phyloP scores from a whole-genome alignment of 2,329 filamentous ascomycete genomes.

The Calcarisporium arbuscula region DNA sequence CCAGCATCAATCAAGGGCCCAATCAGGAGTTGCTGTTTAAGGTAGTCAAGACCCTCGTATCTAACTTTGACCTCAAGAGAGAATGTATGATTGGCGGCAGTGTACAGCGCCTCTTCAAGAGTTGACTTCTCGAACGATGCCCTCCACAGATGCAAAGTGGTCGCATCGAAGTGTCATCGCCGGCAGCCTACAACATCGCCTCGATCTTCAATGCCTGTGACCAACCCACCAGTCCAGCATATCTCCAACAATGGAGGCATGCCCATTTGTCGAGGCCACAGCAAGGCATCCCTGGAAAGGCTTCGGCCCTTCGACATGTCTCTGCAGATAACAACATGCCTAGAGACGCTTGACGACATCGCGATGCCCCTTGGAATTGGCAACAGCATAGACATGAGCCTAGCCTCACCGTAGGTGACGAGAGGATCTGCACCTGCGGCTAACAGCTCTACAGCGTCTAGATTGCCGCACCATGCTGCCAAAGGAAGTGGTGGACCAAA shows the following conservation, averaged over 20 bases:
- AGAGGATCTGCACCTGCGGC: constrained; percentile 8
- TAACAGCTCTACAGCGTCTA: constrained; percentile 9
- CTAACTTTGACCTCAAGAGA: not conserved
- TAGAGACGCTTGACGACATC: constrained; percentile 6
- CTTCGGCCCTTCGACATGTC: not conserved
- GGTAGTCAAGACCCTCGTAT: constrained; percentile 8
- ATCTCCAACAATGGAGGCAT: constrained; percentile 11
- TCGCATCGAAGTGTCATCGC: constrained; percentile 11
- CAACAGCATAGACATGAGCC: constrained; percentile 1
- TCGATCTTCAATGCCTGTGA: constrained; percentile 1
- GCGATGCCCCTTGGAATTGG: constrained; percentile 3
- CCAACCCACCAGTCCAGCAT: constrained; percentile 14
- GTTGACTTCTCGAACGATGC: constrained; percentile 2
- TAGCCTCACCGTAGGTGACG: not conserved
- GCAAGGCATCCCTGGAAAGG: constrained; percentile 4
- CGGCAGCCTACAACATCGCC: constrained; percentile 9
- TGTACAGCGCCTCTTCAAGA: constrained; percentile 4
- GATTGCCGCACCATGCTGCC: constrained; percentile 8
- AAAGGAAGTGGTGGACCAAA: constrained; percentile 11
- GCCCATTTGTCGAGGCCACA: constrained; percentile 9
- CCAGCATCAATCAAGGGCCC: constrained; percentile 14
- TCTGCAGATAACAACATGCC: not conserved
- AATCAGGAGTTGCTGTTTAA: constrained; percentile 14
- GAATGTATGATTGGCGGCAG: not conserved
- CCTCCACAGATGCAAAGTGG: constrained; percentile 7